A percentile compares a stretch with the other conserved stretches of the same genome.
Evolutionary conservation across 768 basidiomycete species (phyloP).

Genomic region (Phylloporus rhodoxanthus): DNA sequence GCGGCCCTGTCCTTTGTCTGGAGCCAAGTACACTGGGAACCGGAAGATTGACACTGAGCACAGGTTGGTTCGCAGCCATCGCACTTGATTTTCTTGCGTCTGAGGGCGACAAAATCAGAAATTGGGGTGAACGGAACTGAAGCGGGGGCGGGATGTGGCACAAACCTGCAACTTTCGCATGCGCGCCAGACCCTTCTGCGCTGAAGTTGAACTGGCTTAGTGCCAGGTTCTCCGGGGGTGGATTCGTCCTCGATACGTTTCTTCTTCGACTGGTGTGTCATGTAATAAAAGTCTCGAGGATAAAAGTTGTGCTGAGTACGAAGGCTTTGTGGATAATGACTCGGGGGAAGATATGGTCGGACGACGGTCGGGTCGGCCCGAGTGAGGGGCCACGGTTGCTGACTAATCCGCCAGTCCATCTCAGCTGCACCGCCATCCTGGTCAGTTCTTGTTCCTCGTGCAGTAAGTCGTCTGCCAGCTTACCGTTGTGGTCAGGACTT

Average conservation of each 20-base stretch:
- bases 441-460: slow-evolving; percentile 20
- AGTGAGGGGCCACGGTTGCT: slow-evolving; percentile 23
- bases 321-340: slow-evolving; percentile 17
- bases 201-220: slow-evolving; percentile 74
- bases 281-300: slow-evolving; percentile 43
- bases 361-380: slow-evolving; percentile 33
- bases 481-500: slow-evolving; percentile 15
- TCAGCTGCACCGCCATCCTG: slow-evolving; percentile 19
- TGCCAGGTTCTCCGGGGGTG: slow-evolving; percentile 45
- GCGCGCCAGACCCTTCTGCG: slow-evolving; percentile 80
- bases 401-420: slow-evolving; percentile 32
- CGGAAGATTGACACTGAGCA: slow-evolving; percentile 70
- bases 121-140: slow-evolving; percentile 13
- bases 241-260: slow-evolving; percentile 62
- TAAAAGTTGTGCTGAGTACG: slow-evolving; percentile 20
- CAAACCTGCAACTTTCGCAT: slow-evolving; percentile 83
- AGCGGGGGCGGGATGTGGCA: slow-evolving; percentile 16
- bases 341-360: slow-evolving; percentile 31
- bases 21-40: slow-evolving; percentile 79
- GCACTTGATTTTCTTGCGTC: slow-evolving; percentile 91
- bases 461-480: slow-evolving; percentile 8
- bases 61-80: slow-evolving; percentile 85
- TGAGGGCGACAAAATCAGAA: slow-evolving; percentile 29
- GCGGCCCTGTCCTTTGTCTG: slow-evolving; percentile 91
- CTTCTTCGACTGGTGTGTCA: slow-evolving; percentile 66